A percentile compares a stretch with the other conserved stretches of the same genome.
phyloP scores from a whole-genome alignment of 352 stramenopile genomes.

The Blastocystis sp. region DNA sequence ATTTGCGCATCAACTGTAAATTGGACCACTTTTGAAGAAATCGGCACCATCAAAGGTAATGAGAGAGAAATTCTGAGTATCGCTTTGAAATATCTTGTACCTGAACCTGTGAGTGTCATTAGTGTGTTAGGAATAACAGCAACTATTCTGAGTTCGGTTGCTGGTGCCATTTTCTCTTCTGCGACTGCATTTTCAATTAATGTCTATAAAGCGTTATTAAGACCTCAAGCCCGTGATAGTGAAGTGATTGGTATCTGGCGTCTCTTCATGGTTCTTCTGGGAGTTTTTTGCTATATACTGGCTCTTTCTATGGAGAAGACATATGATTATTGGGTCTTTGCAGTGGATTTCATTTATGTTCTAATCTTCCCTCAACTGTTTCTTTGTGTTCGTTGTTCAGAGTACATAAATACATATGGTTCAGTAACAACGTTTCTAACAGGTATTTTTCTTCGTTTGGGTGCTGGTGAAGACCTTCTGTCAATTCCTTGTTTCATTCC shows the following conservation, averaged over 20 bases:
- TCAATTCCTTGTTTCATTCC: not conserved
- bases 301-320: not conserved
- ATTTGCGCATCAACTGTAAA: constrained; percentile 16
- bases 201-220: not conserved
- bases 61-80: not conserved
- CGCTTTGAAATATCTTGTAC: constrained; percentile 18
- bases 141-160: constrained; percentile 3
- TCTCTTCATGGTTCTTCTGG: not conserved
- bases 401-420: constrained; percentile 16
- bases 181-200: not conserved
- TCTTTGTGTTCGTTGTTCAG: not conserved
- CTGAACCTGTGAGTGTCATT: not conserved
- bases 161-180: not conserved
- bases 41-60: not conserved
- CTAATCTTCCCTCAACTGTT: constrained; percentile 33
- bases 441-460: not conserved
- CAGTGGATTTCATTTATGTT: not conserved
- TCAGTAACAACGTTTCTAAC: not conserved
- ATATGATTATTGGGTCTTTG: not conserved
- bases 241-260: not conserved
- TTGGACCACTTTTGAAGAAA: not conserved
- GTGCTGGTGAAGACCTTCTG: not conserved
- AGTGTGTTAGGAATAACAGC: not conserved
- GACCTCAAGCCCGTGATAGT: not conserved
- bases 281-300: not conserved